Base-by-base conservation (phyloP, 106 monocot species). In the Phalaenopsis aphrodite region DNA sequence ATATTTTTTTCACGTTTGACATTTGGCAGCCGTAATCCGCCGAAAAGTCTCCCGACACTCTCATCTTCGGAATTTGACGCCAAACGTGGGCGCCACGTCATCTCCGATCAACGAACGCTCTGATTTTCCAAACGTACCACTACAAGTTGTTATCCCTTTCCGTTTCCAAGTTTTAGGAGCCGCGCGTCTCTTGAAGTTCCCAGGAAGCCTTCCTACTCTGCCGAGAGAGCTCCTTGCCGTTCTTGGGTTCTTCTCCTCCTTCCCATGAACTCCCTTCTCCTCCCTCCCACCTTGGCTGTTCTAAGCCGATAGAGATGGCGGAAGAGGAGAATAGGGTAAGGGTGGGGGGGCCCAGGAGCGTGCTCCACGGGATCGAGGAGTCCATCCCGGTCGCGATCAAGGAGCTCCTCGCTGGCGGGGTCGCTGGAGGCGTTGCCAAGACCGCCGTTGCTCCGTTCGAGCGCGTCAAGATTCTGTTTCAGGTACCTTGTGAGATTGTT, bases 361-460 rank as follows among this genome's bases (percentile, higher is more conserved):
- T 78, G 17, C 78, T 48, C 14, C 48, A 65, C 14, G 85, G 43
- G 37, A 76, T 88, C 39, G 86, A 86, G 78, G 76, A 43, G 24
- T 87, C 78, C 64, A 61, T 89, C n/a, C 94, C 98, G 0, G 83
- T 91, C 56, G 81, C 79, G 45, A 84, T 86, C 18, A 94, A 94
- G 88, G 92, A 94, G 86, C 87, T 94, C 55, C 49, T 99, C 12
- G 94, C 94, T 24, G 94, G 94, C 11, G 94, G 94, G 3, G 87
- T 91, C 36, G 97, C 97, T 47, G 97, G 97, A 0, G 97, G 92
- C 1, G 55, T 98, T 79, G 92, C 97, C 77, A 98, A 98, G 88
- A 92, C 92, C 23, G 89, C 94, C 81, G 92, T 98, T 42, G 97
- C 94, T 2, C 97, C 97, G 65, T 89, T 98, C 61, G 97, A 98